Evolutionary conservation across 2,329 filamentous ascomycete species (phyloP).

Genomic region (Fusarium sp.): DNA sequence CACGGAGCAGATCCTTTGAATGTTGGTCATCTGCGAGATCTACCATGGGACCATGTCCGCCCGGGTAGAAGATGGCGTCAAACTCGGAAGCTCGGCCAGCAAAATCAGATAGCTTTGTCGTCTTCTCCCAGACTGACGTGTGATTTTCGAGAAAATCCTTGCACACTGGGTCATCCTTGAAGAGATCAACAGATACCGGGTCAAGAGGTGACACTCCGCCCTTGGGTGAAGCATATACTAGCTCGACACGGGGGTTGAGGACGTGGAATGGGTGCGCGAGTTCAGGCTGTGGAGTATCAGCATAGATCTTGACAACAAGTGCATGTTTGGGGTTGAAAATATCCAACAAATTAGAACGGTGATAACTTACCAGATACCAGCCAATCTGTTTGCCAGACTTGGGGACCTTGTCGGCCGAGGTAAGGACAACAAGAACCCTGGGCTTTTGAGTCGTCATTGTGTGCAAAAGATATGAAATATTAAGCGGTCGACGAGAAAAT

Average conservation of each 20-base stretch:
- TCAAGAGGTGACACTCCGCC: constrained; percentile 73
- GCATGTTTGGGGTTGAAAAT: background rate
- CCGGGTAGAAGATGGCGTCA: constrained; percentile 69
- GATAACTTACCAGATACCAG: constrained; percentile 71
- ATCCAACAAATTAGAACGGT: background rate
- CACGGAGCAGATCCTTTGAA: constrained; percentile 68
- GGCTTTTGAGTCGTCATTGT: constrained; percentile 40
- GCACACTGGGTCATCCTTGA: constrained; percentile 62
- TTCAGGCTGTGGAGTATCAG: constrained; percentile 59
- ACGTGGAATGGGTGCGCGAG: constrained; percentile 72
- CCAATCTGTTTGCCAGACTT: constrained; percentile 68
- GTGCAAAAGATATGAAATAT: background rate
- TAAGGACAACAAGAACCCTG: constrained; percentile 77
- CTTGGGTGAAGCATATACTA: constrained; percentile 70
- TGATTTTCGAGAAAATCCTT: constrained; percentile 65
- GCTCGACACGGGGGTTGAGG: constrained; percentile 62
- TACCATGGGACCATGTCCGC: constrained; percentile 73
- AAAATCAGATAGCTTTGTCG: constrained; percentile 68
- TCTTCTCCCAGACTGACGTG: constrained; percentile 71
- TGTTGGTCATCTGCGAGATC: constrained; percentile 68
- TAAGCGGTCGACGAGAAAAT: background rate
- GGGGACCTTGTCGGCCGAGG: constrained; percentile 65
- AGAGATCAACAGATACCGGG: constrained; percentile 65
- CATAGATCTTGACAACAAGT: background rate
- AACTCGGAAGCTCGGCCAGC: constrained; percentile 68